Evolutionary conservation across 768 basidiomycete species (phyloP).

Genomic region (Amanita thiersii): DNA sequence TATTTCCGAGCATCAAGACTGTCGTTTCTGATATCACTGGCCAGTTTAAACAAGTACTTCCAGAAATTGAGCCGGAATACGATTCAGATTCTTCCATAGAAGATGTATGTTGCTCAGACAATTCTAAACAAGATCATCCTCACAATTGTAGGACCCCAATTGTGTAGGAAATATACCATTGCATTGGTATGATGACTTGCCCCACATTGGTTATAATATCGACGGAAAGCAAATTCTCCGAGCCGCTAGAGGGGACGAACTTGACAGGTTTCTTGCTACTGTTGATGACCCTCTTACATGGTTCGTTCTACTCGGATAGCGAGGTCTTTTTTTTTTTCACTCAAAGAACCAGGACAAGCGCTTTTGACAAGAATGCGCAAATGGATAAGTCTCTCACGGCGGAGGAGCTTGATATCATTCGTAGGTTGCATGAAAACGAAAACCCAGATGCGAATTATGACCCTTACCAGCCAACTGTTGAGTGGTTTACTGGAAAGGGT

Average conservation of each 20-base stretch:
- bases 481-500: constrained; percentile 97
- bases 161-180: constrained; percentile 91
- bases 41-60: constrained; percentile 75
- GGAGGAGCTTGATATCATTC: constrained; percentile 93
- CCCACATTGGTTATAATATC: constrained; percentile 97
- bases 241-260: constrained; percentile 91
- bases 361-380: constrained; percentile 83
- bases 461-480: constrained; percentile 88
- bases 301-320: constrained; percentile 34
- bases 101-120: constrained; percentile 48
- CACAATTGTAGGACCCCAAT: constrained; percentile 65
- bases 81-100: constrained; percentile 90
- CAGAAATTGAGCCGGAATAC: constrained; percentile 85
- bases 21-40: constrained; percentile 77
- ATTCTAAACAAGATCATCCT: neutral
- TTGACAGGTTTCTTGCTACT: constrained; percentile 93
- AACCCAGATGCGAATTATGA: constrained; percentile 87
- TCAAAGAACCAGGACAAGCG: constrained; percentile 61
- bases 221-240: constrained; percentile 91
- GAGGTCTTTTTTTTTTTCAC: neutral
- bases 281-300: constrained; percentile 89
- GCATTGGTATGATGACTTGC: constrained; percentile 99
- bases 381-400: constrained; percentile 78
- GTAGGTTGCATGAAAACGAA: constrained; percentile 82
- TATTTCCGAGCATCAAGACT: constrained; percentile 59